A percentile compares a stretch with the other conserved stretches of the same genome.
phyloP scores from a whole-genome alignment of 148 eudicot genomes.

The Linanthus parryae region DNA sequence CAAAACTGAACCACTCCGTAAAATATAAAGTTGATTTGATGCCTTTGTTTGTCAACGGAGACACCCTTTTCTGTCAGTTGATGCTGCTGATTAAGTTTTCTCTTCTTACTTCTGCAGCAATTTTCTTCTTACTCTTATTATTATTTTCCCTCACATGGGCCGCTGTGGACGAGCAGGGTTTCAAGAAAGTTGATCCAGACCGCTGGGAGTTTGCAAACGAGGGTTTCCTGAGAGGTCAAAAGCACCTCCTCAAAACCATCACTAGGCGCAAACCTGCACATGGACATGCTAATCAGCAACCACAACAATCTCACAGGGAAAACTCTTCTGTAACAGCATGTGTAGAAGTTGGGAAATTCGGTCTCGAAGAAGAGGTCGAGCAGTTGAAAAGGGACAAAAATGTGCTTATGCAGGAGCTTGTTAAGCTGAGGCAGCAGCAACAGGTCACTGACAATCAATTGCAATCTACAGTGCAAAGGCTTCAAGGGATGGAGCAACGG shows the following conservation, averaged over 20 bases:
- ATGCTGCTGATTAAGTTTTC: too few species aligned
- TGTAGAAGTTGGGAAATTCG: constrained; percentile 65
- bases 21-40: neutral
- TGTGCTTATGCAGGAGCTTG: constrained; percentile 65
- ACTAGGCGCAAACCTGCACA: constrained; percentile 45
- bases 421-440: constrained; percentile 54
- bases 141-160: neutral
- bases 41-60: neutral
- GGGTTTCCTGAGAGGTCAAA: constrained; percentile 58
- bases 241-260: constrained; percentile 43
- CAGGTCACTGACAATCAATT: constrained; percentile 49
- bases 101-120: neutral
- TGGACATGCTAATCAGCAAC: constrained; percentile 36
- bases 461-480: constrained; percentile 49
- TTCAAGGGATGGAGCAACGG: constrained; percentile 69
- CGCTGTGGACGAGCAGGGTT: constrained; percentile 34
- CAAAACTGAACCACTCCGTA: too few species aligned
- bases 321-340: constrained; percentile 42
- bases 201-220: constrained; percentile 76
- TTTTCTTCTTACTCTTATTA: neutral
- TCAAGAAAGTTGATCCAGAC: constrained; percentile 61
- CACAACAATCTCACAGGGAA: constrained; percentile 28
- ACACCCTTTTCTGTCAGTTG: neutral
- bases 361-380: constrained; percentile 59
- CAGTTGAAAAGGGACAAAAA: constrained; percentile 58